Evolutionary conservation across 345 rosid genomes (phyloP).

Genomic region (Carallia brachiata): DNA sequence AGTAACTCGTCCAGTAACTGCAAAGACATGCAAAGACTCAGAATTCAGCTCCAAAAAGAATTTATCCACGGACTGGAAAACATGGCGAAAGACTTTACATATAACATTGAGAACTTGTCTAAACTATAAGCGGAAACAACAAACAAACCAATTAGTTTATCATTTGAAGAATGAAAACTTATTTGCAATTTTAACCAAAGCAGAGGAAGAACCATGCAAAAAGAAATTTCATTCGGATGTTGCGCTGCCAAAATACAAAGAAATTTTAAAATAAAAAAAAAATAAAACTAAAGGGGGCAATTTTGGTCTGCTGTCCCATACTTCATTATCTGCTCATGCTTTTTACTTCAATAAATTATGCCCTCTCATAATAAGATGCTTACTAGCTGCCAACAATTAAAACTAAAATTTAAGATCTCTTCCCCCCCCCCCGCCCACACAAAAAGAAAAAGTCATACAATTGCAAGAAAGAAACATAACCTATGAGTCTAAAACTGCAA

Average conservation of each 20-base stretch:
- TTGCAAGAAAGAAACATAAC: neutral
- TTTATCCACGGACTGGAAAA: neutral
- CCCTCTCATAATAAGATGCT: neutral
- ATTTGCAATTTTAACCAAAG: no score
- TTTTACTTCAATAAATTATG: neutral
- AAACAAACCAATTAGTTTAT: no score
- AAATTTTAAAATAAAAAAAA: neutral
- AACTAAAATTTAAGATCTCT: neutral
- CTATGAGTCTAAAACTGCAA: neutral
- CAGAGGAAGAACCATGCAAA: neutral
- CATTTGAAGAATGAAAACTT: no score
- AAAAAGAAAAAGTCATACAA: neutral
- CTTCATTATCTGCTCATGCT: neutral
- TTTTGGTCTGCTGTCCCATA: neutral
- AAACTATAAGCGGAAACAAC: neutral
- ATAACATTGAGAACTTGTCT: neutral
- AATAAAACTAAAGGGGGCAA: neutral
- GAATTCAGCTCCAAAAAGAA: neutral
- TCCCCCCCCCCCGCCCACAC: no score
- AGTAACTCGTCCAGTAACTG: constrained; percentile 8
- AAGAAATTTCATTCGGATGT: neutral
- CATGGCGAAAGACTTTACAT: neutral
- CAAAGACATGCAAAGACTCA: neutral
- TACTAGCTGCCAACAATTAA: neutral
- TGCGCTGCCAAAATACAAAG: neutral